Evolutionary conservation across 176 grass and related monocot genomes (phyloP).

Genomic region (Aegilops speltoides): DNA sequence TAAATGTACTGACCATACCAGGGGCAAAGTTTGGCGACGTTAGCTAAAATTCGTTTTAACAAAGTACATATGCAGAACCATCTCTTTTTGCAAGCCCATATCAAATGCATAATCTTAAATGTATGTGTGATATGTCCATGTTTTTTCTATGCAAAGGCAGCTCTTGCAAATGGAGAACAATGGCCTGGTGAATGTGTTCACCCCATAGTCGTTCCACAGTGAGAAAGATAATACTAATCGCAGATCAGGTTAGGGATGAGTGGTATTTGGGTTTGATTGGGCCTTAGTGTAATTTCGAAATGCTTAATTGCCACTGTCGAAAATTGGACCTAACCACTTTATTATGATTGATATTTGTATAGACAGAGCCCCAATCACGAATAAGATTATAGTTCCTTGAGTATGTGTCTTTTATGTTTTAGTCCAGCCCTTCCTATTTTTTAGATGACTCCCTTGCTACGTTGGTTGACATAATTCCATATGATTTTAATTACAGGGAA

Average conservation of each 20-base stretch:
- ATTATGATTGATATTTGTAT: neutral
- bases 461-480: constrained; percentile 19
- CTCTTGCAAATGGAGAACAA: neutral
- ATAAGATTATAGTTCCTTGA: constrained; percentile 7
- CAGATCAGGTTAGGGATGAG: neutral
- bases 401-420: constrained; percentile 4
- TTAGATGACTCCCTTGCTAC: neutral
- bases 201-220: neutral
- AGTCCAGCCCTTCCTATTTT: neutral
- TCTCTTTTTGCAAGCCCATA: constrained; percentile 3
- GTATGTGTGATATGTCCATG: neutral
- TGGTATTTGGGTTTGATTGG: neutral
- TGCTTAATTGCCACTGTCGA: neutral
- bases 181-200: neutral
- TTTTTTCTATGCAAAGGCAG: neutral
- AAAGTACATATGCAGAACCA: neutral
- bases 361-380: neutral
- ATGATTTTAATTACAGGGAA: constrained; percentile 62
- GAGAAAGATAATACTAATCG: neutral
- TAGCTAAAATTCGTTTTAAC: neutral
- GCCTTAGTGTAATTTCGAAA: constrained; percentile 9
- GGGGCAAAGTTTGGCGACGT: neutral
- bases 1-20: neutral
- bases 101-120: neutral
- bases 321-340: neutral